Percentiles rank a stretch among this genome's conserved stretches.
These are phyloP conservation scores for Vachellia pachyceras DNA, from an alignment of 306 rosid genomes.

Conservation along the genomic window DNA sequence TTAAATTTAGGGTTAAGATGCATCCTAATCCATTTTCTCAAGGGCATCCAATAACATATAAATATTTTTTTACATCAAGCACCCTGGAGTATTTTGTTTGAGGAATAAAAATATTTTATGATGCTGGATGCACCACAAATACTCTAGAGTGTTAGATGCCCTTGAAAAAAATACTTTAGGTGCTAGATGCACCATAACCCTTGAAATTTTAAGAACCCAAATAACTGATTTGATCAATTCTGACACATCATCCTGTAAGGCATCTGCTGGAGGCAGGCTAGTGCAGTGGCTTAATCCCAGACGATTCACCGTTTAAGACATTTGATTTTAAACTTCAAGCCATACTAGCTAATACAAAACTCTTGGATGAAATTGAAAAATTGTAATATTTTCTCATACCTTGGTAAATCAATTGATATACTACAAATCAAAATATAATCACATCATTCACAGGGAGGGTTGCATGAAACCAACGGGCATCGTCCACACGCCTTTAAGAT, in stretches of 20 bases:
- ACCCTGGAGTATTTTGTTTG: too few relatives aligned
- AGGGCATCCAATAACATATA: too few relatives aligned
- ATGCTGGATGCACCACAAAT: too few relatives aligned
- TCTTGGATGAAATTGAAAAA: not conserved
- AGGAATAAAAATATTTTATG: too few relatives aligned
- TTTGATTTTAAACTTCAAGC: not conserved
- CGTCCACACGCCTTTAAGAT: not conserved
- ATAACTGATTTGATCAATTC: not conserved
- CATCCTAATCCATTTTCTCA: too few relatives aligned
- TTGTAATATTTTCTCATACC: not conserved
- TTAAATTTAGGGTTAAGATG: not conserved
- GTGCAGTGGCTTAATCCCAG: conserved; percentile 18
- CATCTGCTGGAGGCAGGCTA: conserved; percentile 1
- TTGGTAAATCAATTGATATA: conserved; percentile 8
- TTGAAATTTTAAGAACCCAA: not conserved
- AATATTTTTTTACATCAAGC: too few relatives aligned
- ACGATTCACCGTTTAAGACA: not conserved
- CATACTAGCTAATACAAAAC: not conserved
- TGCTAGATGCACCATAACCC: too few relatives aligned
- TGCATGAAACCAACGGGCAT: conserved; percentile 17
- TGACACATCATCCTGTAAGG: not conserved
- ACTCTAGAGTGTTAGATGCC: too few relatives aligned
- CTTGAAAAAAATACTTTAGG: too few relatives aligned
- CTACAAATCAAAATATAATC: conserved; percentile 21
- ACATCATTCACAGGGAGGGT: not conserved